Evolutionary conservation across 106 monocot species (phyloP).

Genomic region (Allium fistulosum): DNA sequence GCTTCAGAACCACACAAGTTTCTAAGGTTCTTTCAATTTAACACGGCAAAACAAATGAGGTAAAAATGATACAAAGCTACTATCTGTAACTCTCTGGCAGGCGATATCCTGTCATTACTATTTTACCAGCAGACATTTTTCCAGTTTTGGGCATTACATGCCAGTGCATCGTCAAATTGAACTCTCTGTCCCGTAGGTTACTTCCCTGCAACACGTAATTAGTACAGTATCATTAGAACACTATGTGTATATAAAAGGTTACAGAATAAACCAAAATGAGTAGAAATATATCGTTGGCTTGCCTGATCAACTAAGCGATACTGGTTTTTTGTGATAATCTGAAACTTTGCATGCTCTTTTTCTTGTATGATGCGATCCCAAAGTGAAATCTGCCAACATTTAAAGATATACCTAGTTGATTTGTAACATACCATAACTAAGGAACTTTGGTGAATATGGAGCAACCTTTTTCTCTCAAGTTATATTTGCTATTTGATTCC

Average conservation of each 20-base stretch:
- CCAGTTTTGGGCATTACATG: slow-evolving; percentile 94
- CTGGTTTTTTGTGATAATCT: slow-evolving; percentile 70
- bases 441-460: no score
- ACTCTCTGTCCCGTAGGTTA: slow-evolving; percentile 64
- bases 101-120: slow-evolving; percentile 68
- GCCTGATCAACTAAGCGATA: slow-evolving; percentile 88
- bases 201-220: slow-evolving; percentile 41
- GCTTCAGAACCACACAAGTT: background rate
- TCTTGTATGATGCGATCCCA: slow-evolving; percentile 87
- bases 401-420: no score
- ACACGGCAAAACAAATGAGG: background rate
- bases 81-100: slow-evolving; percentile 82
- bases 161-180: slow-evolving; percentile 87
- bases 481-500: no score
- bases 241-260: no score
- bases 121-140: slow-evolving; percentile 86
- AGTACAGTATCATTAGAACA: background rate
- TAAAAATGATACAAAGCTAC: background rate
- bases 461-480: no score
- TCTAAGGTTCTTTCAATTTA: background rate
- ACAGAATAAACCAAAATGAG: no score
- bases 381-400: slow-evolving; percentile 76
- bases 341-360: slow-evolving; percentile 73
- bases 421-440: no score
- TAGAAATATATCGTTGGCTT: slow-evolving; percentile 6